phyloP scores from a whole-genome alignment of 2,329 filamentous ascomycete genomes.

The Didymella exigua region DNA sequence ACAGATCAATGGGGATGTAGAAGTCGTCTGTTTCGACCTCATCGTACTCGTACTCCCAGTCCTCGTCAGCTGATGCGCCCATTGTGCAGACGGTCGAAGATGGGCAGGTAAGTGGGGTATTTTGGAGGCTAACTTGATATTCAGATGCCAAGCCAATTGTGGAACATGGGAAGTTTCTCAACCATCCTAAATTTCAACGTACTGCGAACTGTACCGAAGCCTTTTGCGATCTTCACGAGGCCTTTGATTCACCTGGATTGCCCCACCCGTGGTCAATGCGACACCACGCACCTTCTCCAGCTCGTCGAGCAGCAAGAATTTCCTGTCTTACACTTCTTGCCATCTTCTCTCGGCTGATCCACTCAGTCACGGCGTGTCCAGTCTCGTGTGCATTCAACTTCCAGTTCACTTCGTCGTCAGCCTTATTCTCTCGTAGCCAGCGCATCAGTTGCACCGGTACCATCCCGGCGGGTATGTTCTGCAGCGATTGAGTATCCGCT shows the following conservation, averaged over 20 bases:
- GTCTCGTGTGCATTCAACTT: conserved; percentile 27
- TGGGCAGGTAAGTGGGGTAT: neutral
- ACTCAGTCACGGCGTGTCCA: conserved; percentile 33
- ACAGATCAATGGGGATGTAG: conserved; percentile 66
- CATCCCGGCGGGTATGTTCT: conserved; percentile 44
- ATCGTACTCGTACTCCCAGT: conserved; percentile 69
- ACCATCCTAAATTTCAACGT: too few relatives aligned
- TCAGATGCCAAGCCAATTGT: neutral
- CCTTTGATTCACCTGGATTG: neutral
- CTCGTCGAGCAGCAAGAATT: conserved; percentile 39
- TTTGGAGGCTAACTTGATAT: neutral
- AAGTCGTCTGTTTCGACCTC: conserved; percentile 61
- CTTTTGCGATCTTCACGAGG: neutral
- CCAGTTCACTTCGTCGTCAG: conserved; percentile 25
- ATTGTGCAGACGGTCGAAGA: neutral
- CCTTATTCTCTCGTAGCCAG: conserved; percentile 44
- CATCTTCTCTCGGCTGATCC: conserved; percentile 49
- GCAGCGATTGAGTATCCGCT: conserved; percentile 32
- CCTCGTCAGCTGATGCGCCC: conserved; percentile 36
- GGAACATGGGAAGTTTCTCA: too few relatives aligned
- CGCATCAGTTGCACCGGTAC: conserved; percentile 43
- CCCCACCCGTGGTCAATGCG: conserved; percentile 48
- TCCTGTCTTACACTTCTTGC: conserved; percentile 37
- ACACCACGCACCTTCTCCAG: conserved; percentile 38
- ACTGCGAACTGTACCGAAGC: too few relatives aligned